phyloP scores from a whole-genome alignment of 305 asterid genomes.

The Fraxinus floribunda region DNA sequence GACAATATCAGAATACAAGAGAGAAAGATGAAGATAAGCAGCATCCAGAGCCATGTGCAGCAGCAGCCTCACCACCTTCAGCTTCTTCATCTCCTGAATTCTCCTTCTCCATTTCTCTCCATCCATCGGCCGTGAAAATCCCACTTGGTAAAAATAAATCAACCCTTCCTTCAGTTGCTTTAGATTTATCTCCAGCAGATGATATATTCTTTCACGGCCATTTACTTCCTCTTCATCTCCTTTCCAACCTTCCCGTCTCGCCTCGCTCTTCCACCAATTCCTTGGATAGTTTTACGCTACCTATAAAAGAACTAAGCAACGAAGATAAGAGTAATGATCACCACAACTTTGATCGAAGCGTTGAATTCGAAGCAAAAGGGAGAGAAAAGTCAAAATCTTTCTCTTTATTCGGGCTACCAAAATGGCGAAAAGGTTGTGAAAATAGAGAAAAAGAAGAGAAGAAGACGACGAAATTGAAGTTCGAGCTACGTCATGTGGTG shows the following conservation, averaged over 20 bases:
- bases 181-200: conserved; percentile 85
- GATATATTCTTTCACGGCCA: conserved; percentile 93
- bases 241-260: conserved; percentile 63
- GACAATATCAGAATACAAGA: conserved; percentile 26
- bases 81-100: conserved; percentile 79
- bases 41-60: not conserved
- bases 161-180: conserved; percentile 39
- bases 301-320: conserved; percentile 36
- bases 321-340: conserved; percentile 9
- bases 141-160: conserved; percentile 7
- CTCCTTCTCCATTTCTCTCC: conserved; percentile 76
- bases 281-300: conserved; percentile 62
- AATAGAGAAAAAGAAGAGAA: conserved; percentile 26
- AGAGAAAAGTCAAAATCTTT: conserved; percentile 57
- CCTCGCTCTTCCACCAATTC: conserved; percentile 81
- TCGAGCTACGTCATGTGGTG: conserved; percentile 41
- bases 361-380: conserved; percentile 5
- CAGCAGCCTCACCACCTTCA: conserved; percentile 32
- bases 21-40: conserved; percentile 22
- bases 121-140: conserved; percentile 28
- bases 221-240: conserved; percentile 80
- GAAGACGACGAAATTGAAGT: conserved; percentile 43
- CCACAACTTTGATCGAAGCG: not conserved
- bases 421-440: conserved; percentile 30
- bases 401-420: conserved; percentile 53